These are phyloP conservation scores for Mangifera indica DNA, from an alignment of 345 rosid species.

Conservation along the genomic window DNA sequence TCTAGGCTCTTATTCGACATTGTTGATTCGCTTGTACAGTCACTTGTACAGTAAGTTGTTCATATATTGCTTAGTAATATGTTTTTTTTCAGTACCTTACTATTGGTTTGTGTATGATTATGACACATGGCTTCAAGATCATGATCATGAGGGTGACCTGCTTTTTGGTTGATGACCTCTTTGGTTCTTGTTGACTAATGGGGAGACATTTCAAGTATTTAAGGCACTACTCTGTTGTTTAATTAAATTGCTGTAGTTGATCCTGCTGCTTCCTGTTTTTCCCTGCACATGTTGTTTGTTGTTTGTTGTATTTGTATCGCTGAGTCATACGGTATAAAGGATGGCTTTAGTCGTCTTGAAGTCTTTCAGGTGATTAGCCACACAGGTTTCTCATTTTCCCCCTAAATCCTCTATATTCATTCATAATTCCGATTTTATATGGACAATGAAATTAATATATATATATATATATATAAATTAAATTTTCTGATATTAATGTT, in stretches of 20 bases:
- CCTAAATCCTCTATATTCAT: too few species aligned
- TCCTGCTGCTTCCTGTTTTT: not conserved
- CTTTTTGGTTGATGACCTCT: constrained; percentile 15
- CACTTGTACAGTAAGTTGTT: constrained; percentile 50
- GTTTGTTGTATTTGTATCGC: too few species aligned
- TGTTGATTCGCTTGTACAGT: constrained; percentile 47
- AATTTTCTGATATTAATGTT: too few species aligned
- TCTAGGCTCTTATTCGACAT: constrained; percentile 6
- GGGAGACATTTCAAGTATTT: constrained; percentile 11
- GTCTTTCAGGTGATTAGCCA: too few species aligned
- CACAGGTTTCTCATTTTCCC: too few species aligned
- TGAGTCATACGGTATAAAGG: too few species aligned
- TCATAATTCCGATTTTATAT: too few species aligned
- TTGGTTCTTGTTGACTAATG: constrained; percentile 28
- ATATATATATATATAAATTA: too few species aligned
- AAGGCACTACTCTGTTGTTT: constrained; percentile 14
- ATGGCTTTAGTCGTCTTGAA: too few species aligned
- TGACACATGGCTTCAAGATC: constrained; percentile 8
- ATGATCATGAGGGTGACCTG: constrained; percentile 13
- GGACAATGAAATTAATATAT: too few species aligned
- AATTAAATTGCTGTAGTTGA: constrained; percentile 7
- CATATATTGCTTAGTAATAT: constrained; percentile 14
- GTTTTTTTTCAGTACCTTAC: constrained; percentile 13
- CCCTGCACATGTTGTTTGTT: too few species aligned
- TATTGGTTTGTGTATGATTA: constrained; percentile 29